Evolutionary conservation across 352 stramenopile genomes (phyloP), one percentile per base, ranked within the genome.

Genomic region (Pythium angustatum): DNA sequence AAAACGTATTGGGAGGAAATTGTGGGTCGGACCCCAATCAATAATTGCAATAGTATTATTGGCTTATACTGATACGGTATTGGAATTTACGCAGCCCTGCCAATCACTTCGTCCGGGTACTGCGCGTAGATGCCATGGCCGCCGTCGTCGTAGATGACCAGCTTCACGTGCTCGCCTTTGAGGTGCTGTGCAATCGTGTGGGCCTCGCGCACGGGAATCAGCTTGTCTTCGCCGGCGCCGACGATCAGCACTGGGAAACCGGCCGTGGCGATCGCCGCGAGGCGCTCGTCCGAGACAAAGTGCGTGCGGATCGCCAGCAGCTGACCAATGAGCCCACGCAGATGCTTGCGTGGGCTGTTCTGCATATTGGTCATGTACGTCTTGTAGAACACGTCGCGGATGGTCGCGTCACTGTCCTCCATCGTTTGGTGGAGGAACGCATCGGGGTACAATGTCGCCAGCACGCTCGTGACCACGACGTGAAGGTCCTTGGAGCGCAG

Each of bases 221-320:
- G 57, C 28, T 72, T 58, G 66, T 88, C 77, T 10, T 73, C 26
- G 59, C 71, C 71, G 17, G 67, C 69, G 50, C 79, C 79, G 44
- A 85, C 57, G 34, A 88, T 76, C 9, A 85, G 57, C 22, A 88
- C 73, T 1, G 76, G 79, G 49, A 88, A 88, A 0, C 69, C 76
- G 0, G 58, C 56, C 19, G 72, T 47, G 44, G 67, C 71, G 51
- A 87, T 82, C 36, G 58, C 60, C 12, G 68, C 68, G 45, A 87
- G 65, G 22, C 76, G 66, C 38, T 78, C 76, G 51, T 85, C 68
- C 51, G 75, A 82, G 31, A 85, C 71, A 45, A 72, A 82, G 57
- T 87, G 79, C 4, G 76, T 81, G 2, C 47, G 34, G 30, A 76
- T 58, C 30, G 64, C 64, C 2, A 50, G 49, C 28, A 62, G 21